phyloP scores from a whole-genome alignment of 306 rosid genomes.

The Cicer pinnatifidum region DNA sequence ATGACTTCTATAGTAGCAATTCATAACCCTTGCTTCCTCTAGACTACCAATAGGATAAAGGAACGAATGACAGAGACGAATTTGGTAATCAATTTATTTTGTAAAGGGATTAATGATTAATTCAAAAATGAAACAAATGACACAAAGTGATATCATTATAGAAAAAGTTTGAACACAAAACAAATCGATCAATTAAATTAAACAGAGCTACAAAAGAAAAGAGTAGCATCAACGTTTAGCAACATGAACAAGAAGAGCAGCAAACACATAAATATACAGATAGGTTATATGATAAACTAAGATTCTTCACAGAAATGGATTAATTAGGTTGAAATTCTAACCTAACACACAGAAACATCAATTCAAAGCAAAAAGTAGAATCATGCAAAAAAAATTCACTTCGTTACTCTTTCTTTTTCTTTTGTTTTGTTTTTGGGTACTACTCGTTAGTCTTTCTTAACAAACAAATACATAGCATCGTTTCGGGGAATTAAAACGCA shows the following conservation, averaged over 20 bases:
- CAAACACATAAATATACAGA: neutral
- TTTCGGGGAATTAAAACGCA: neutral
- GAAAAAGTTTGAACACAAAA: conserved; percentile 26
- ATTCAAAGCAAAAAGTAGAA: conserved; percentile 29
- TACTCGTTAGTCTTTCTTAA: too few relatives aligned
- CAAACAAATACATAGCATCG: neutral
- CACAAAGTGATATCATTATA: neutral
- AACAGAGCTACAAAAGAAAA: neutral
- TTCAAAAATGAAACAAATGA: conserved; percentile 3
- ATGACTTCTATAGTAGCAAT: neutral
- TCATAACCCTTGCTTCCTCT: neutral
- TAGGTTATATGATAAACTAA: neutral
- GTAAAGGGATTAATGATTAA: neutral
- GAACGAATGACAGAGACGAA: neutral
- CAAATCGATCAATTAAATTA: conserved; percentile 1
- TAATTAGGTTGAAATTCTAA: neutral
- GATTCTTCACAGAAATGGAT: neutral
- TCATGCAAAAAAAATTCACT: conserved; percentile 1
- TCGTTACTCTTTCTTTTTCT: neutral
- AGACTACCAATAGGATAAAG: neutral
- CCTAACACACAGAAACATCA: conserved; percentile 25
- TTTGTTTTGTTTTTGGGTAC: neutral
- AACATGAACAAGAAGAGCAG: neutral
- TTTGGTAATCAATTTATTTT: neutral
- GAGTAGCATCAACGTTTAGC: neutral